These are phyloP conservation scores for Syzygium malaccense DNA, from an alignment of 441 rosid species.

Conservation along the genomic window DNA sequence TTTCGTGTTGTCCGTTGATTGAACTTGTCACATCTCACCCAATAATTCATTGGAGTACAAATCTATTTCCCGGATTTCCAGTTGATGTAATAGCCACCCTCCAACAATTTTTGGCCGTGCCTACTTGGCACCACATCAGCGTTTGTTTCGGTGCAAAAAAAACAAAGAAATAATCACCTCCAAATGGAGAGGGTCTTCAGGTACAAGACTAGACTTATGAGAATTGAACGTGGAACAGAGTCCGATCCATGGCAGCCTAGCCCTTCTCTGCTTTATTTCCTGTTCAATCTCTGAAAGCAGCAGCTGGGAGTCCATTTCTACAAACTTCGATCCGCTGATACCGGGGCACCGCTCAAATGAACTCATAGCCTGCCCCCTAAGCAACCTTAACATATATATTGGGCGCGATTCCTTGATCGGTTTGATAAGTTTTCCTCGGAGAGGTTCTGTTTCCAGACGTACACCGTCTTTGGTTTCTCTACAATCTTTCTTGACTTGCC, in stretches of 20 bases:
- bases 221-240: neutral
- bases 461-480: neutral
- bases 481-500: neutral
- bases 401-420: neutral
- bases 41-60: neutral
- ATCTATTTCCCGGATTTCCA: neutral
- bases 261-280: neutral
- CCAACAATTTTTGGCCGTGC: neutral
- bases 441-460: neutral
- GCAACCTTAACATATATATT: neutral
- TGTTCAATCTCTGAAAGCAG: neutral
- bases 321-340: neutral
- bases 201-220: neutral
- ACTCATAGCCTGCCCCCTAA: neutral
- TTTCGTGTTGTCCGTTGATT: neutral
- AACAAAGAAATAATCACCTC: neutral
- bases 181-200: neutral
- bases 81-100: neutral
- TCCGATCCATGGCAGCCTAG: neutral
- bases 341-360: neutral
- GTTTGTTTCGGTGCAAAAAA: neutral
- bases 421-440: neutral
- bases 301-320: neutral
- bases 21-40: neutral
- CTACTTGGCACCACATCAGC: neutral